These are phyloP conservation scores for Chloranthus sessilifolius DNA, from an alignment of 164 flowering plant species.

Conservation along the genomic window DNA sequence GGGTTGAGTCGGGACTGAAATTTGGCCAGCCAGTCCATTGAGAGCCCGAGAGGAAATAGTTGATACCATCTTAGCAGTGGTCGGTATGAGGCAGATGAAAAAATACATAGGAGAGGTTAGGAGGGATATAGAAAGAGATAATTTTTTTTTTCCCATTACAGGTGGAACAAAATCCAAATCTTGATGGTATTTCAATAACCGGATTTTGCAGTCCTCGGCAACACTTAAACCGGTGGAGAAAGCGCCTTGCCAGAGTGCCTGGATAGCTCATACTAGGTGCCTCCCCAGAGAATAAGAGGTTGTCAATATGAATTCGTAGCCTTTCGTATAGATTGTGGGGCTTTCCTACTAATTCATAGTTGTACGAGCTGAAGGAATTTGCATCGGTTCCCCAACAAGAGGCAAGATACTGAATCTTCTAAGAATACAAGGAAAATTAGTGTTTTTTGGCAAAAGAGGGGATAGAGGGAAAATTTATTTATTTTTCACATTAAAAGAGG, in stretches of 20 bases:
- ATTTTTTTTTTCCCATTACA: conserved; percentile 54
- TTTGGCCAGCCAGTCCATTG: too few relatives aligned
- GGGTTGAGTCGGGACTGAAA: too few relatives aligned
- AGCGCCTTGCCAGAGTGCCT: conserved; percentile 95
- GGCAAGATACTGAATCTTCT: conserved; percentile 86
- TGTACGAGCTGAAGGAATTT: conserved; percentile 84
- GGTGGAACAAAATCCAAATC: conserved; percentile 68
- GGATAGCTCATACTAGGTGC: conserved; percentile 72
- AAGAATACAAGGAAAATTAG: neutral
- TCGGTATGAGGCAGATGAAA: neutral
- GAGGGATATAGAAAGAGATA: conserved; percentile 48
- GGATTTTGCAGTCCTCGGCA: conserved; percentile 94
- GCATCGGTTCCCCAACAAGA: conserved; percentile 88
- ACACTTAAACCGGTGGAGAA: conserved; percentile 89
- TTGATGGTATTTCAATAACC: conserved; percentile 71
- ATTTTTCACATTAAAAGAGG: too few relatives aligned
- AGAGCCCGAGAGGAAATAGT: too few relatives aligned
- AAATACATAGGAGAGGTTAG: conserved; percentile 71
- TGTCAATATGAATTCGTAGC: conserved; percentile 82
- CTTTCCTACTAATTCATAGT: conserved; percentile 80
- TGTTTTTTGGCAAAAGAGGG: too few relatives aligned
- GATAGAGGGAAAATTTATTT: too few relatives aligned
- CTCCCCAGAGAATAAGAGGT: conserved; percentile 96
- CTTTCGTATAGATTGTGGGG: conserved; percentile 80
- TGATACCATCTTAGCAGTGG: too few relatives aligned